A percentile compares a stretch with the other conserved stretches of the same genome.
Conservation (phyloP, 257 asterid genomes). For the Salvia hispanica region DNA sequence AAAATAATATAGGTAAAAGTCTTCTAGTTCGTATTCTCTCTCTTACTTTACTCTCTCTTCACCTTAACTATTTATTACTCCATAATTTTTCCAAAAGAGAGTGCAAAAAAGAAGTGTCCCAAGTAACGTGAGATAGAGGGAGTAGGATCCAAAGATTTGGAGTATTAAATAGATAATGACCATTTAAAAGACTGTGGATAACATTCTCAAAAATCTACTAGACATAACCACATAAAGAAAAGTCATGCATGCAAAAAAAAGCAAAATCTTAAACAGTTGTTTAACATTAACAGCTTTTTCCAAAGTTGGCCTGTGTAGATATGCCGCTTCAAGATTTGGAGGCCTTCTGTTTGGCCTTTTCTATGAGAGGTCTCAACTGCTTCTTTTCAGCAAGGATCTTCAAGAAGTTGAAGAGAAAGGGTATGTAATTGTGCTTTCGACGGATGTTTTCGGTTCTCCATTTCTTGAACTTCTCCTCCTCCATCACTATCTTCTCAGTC, state of each 20-base stretch:
- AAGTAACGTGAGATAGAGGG: no score
- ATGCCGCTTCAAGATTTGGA: slow-evolving; percentile 47
- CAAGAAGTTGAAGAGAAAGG: slow-evolving; percentile 91
- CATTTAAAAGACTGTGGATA: background rate
- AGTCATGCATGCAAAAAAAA: background rate
- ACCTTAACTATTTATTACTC: no score
- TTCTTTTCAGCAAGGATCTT: slow-evolving; percentile 99
- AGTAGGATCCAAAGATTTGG: background rate
- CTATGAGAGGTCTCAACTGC: slow-evolving; percentile 98
- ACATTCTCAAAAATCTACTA: slow-evolving; percentile 1
- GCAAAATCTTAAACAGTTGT: slow-evolving; percentile 18
- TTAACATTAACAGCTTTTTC: slow-evolving; percentile 27
- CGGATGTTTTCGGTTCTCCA: slow-evolving; percentile 91
- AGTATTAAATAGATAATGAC: background rate
- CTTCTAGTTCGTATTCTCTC: no score
- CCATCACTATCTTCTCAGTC: slow-evolving; percentile 87
- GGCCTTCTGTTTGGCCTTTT: slow-evolving; percentile 90
- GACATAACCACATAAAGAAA: slow-evolving; percentile 22
- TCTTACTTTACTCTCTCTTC: no score
- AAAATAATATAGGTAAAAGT: no score
- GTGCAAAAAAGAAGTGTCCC: no score
- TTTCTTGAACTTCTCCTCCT: slow-evolving; percentile 98
- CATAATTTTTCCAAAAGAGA: no score
- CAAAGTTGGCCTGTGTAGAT: slow-evolving; percentile 16
- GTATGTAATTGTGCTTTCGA: slow-evolving; percentile 89